Evolutionary conservation across 768 basidiomycete genomes (phyloP).

Genomic region (Cystoderma amianthinum): DNA sequence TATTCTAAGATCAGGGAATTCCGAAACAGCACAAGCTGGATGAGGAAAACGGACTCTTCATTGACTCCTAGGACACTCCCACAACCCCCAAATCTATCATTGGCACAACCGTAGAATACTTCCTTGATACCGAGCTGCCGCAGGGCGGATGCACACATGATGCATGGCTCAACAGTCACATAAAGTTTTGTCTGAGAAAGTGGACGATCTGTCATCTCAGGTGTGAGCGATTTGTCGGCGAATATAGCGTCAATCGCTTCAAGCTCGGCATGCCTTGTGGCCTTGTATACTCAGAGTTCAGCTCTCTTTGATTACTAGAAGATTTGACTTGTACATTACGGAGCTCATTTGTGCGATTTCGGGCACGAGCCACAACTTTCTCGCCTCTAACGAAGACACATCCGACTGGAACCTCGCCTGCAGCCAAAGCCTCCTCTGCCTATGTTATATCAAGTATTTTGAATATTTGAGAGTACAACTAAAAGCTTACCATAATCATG

Average conservation of each 20-base stretch:
- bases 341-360: conserved; percentile 93
- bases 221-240: conserved; percentile 50
- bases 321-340: conserved; percentile 85
- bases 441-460: conserved; percentile 14
- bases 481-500: conserved; percentile 62
- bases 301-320: neutral
- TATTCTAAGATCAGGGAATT: too few species aligned
- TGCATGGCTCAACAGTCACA: conserved; percentile 98
- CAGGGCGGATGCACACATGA: conserved; percentile 97
- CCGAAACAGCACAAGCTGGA: too few species aligned
- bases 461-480: conserved; percentile 7
- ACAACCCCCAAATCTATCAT: conserved; percentile 95
- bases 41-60: conserved; percentile 41
- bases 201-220: conserved; percentile 44
- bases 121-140: conserved; percentile 87
- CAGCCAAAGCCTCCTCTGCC: conserved; percentile 82
- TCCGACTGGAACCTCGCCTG: conserved; percentile 92
- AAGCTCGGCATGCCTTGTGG: conserved; percentile 94
- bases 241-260: conserved; percentile 93
- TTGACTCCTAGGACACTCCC: conserved; percentile 92
- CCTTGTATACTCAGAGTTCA: conserved; percentile 37
- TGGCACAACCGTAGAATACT: conserved; percentile 90
- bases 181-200: conserved; percentile 81
- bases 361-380: conserved; percentile 73
- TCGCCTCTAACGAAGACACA: conserved; percentile 87